Evolutionary conservation across 768 basidiomycete genomes (phyloP).

Genomic region (Tylopilus sp.): DNA sequence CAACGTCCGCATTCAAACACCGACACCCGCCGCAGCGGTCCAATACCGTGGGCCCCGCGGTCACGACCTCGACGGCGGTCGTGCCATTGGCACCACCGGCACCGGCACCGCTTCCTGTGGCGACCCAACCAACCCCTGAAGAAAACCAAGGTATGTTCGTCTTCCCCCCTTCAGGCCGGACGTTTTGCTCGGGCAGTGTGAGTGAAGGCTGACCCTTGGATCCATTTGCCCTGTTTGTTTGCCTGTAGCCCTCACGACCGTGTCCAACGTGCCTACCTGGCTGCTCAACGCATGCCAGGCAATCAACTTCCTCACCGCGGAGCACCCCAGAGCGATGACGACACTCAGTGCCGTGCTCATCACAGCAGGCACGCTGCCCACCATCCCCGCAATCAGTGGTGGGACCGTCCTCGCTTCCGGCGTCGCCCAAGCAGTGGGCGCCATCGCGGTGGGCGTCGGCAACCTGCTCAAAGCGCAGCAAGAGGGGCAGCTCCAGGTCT

Average conservation of each 20-base stretch:
- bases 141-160: slow-evolving; percentile 18
- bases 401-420: slow-evolving; percentile 70
- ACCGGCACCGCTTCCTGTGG: slow-evolving; percentile 17
- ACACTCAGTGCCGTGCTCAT: slow-evolving; percentile 75
- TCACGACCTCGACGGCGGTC: slow-evolving; percentile 12
- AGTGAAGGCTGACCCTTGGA: too few species aligned
- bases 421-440: slow-evolving; percentile 75
- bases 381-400: slow-evolving; percentile 67
- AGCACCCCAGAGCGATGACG: slow-evolving; percentile 75
- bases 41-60: slow-evolving; percentile 27
- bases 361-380: slow-evolving; percentile 70
- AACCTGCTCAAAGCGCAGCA: slow-evolving; percentile 50
- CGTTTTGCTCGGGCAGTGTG: too few species aligned
- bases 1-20: slow-evolving; percentile 26
- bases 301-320: slow-evolving; percentile 67
- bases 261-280: slow-evolving; percentile 69
- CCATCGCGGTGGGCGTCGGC: slow-evolving; percentile 73
- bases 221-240: not conserved
- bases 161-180: too few species aligned
- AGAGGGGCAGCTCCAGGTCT: slow-evolving; percentile 34
- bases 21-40: slow-evolving; percentile 30
- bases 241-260: slow-evolving; percentile 42
- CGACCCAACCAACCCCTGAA: slow-evolving; percentile 6
- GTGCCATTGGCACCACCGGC: slow-evolving; percentile 3
- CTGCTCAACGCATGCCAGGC: slow-evolving; percentile 74